phyloP scores from a whole-genome alignment of 208 protist species.

The Leptomonas pyrrhocoris region DNA sequence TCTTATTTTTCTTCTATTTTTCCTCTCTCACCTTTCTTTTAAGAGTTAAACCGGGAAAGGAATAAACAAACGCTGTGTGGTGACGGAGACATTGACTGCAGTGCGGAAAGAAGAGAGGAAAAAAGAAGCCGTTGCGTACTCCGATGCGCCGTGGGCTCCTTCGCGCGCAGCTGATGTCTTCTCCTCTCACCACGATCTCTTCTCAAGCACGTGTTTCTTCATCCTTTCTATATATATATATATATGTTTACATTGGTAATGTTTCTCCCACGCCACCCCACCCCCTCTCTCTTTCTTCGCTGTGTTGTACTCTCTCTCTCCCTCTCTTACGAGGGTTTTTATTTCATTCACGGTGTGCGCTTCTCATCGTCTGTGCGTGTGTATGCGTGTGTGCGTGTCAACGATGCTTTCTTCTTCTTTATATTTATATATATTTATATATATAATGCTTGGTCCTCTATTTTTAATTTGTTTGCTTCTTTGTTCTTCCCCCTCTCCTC shows the following conservation, averaged over 20 bases:
- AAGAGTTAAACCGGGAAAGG: too few species aligned
- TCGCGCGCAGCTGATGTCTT: neutral
- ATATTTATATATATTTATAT: neutral
- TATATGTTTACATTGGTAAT: neutral
- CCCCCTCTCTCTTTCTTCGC: neutral
- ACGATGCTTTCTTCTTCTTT: neutral
- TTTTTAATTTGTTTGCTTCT: too few species aligned
- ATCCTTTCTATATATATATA: constrained; percentile 18
- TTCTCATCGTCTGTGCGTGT: neutral
- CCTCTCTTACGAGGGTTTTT: neutral
- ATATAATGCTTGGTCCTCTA: neutral
- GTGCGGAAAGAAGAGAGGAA: too few species aligned
- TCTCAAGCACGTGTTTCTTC: neutral
- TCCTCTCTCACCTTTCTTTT: neutral
- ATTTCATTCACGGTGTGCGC: too few species aligned
- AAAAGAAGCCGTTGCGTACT: constrained; percentile 4
- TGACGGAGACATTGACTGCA: too few species aligned
- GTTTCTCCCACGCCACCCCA: neutral
- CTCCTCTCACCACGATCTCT: neutral
- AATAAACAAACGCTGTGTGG: too few species aligned
- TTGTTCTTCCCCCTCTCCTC: neutral
- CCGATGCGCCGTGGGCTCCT: constrained; percentile 1
- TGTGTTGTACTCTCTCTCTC: too few species aligned
- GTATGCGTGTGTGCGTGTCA: neutral
- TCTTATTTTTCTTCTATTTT: neutral